Evolutionary conservation across 2,329 filamentous ascomycete genomes (phyloP).

Genomic region (Fusarium chlamydosporum): DNA sequence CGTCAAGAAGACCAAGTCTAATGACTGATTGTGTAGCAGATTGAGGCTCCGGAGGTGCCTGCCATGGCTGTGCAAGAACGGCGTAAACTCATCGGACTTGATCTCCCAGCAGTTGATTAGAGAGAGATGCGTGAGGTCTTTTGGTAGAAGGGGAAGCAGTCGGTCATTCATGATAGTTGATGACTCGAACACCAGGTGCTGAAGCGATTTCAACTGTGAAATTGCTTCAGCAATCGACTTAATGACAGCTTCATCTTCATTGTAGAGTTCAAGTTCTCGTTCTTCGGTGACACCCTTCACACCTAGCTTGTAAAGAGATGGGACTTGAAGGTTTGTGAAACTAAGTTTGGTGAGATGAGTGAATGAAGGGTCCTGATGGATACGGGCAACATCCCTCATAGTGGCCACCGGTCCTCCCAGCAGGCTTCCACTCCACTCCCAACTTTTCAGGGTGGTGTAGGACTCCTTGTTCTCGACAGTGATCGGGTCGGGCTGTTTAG

Average conservation of each 20-base stretch:
- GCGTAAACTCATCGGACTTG: conserved; percentile 73
- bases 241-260: conserved; percentile 61
- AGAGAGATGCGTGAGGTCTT: conserved; percentile 75
- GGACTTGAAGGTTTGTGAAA: conserved; percentile 74
- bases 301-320: conserved; percentile 60
- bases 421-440: conserved; percentile 73
- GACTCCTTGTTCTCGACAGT: conserved; percentile 51
- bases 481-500: conserved; percentile 54
- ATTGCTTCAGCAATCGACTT: conserved; percentile 55
- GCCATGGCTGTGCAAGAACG: conserved; percentile 78
- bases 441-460: conserved; percentile 63
- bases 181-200: conserved; percentile 79
- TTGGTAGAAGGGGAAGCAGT: conserved; percentile 78
- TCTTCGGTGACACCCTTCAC: conserved; percentile 53
- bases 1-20: conserved; percentile 81
- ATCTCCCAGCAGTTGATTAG: conserved; percentile 85
- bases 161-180: conserved; percentile 78
- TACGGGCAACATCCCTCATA: conserved; percentile 62
- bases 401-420: conserved; percentile 61
- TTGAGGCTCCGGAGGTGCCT: conserved; percentile 74
- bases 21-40: conserved; percentile 82
- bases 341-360: conserved; percentile 67
- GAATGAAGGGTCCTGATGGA: conserved; percentile 72
- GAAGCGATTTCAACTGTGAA: conserved; percentile 70
- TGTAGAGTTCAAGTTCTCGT: conserved; percentile 52